These are phyloP conservation scores for Naganishia vaughanmartiniae DNA, from an alignment of 768 basidiomycete genomes.

Conservation along the genomic window DNA sequence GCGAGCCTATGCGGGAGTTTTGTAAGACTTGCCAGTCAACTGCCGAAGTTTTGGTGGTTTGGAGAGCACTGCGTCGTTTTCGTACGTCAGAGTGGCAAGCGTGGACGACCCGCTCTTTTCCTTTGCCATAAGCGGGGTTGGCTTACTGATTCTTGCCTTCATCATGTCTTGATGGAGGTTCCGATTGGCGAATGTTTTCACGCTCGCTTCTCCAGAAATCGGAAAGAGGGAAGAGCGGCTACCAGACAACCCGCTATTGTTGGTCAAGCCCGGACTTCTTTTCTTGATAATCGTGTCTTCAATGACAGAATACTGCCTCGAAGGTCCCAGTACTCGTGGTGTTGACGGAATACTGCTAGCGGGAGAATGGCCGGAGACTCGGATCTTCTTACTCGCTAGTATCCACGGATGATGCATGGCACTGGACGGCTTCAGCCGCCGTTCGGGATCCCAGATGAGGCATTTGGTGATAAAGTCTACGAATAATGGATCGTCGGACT, in stretches of 20 bases:
- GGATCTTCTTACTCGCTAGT: slow-evolving; percentile 57
- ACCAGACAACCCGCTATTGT: no score
- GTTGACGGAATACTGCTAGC: slow-evolving; percentile 2
- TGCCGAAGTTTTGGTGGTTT: background rate
- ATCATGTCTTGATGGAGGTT: slow-evolving; percentile 16
- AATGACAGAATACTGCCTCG: background rate
- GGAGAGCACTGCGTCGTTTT: background rate
- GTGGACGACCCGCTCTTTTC: background rate
- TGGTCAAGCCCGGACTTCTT: background rate
- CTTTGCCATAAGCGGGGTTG: slow-evolving; percentile 1
- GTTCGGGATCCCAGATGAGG: slow-evolving; percentile 96
- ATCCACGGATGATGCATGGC: slow-evolving; percentile 91
- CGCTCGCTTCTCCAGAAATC: background rate
- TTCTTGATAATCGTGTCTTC: slow-evolving; percentile 3
- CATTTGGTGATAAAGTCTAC: slow-evolving; percentile 96
- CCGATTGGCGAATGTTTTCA: background rate
- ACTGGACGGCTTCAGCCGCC: slow-evolving; percentile 86
- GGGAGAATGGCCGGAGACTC: background rate
- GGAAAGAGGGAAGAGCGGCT: background rate
- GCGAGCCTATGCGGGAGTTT: background rate
- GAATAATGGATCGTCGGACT: slow-evolving; percentile 90
- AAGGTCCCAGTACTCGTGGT: background rate
- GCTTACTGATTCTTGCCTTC: slow-evolving; percentile 14
- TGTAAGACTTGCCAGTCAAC: slow-evolving; percentile 11
- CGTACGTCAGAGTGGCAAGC: background rate